Base-by-base conservation (phyloP, 2,329 filamentous ascomycete species). In the Uncinocarpus reesii region DNA sequence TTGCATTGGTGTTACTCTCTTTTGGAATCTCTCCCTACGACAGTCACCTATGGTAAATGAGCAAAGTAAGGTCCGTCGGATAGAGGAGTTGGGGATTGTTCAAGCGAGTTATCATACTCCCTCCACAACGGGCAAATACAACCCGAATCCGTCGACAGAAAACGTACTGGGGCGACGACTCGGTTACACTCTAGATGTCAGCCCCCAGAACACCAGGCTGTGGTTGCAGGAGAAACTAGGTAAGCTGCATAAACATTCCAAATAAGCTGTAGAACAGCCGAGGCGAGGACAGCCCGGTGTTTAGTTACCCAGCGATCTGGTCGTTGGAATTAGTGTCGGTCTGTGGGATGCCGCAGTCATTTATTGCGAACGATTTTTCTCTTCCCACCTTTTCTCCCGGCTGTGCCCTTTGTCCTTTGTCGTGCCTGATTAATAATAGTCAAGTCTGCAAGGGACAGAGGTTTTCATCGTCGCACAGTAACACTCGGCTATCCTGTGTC, bases 361-460 rank as follows among this genome's bases (percentile, higher is more conserved):
- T 21, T 8, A 13, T 7, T 28, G 16, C n/a, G 40, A 21, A 32
- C 5, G 18, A 5, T 32, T 42, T 16, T 10, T 29, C 8, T 10
- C 8, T 40, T 5, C 23, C 20, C n/a, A 13, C 18, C 7, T 16
- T 35, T 18, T 16, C 18, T 16, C 32, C 4, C 7, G 11, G 15
- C 32, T 35, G 32, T n/a, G n/a, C 32, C 15, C 23, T 10, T 10
- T 7, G 35, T 3, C 15, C n/a, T 18, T 29, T 4, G 28, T 10
- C 24, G 8, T 42, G 10, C 13, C 8, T 8, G 11, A 7, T 42
- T 11, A 42, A 28, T 42, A 11, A 4, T 21, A 24, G 13, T 35
- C 24, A 18, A 32, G 11, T 18, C 35, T 47, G 45, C 45, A 41
- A 47, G 45, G 45, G 26, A 35, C 45, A 31, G 4, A 24, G 32